A percentile compares a stretch with the other conserved stretches of the same genome.
Evolutionary conservation across 2,329 filamentous ascomycete species (phyloP).

Genomic region (Cytospora chrysosperma): DNA sequence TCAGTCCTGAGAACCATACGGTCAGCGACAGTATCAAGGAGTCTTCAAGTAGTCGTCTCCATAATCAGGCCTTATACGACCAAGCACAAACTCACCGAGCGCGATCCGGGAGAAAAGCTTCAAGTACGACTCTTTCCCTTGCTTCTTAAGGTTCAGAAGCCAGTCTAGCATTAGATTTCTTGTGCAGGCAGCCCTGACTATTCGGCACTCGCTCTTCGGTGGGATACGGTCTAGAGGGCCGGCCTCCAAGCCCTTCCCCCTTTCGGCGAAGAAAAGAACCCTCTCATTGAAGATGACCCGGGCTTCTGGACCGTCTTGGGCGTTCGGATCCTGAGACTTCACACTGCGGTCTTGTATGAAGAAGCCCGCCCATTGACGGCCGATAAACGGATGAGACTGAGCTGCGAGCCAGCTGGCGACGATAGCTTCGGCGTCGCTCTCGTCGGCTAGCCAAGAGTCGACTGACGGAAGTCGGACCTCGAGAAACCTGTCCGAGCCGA

Average conservation of each 20-base stretch:
- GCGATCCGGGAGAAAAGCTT: constrained; percentile 61
- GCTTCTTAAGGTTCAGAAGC: constrained; percentile 48
- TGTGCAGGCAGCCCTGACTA: neutral
- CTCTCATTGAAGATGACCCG: constrained; percentile 40
- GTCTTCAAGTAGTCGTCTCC: neutral
- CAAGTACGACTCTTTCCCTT: constrained; percentile 44
- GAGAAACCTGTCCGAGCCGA: constrained; percentile 59
- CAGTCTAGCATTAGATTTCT: constrained; percentile 47
- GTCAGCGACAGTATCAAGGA: neutral
- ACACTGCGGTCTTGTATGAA: constrained; percentile 39
- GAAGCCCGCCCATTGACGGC: constrained; percentile 49
- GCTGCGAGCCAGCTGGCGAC: constrained; percentile 43
- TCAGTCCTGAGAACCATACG: constrained; percentile 43
- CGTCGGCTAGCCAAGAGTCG: constrained; percentile 33
- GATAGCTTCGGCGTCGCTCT: constrained; percentile 32
- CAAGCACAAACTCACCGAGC: constrained; percentile 43
- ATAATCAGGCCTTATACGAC: neutral
- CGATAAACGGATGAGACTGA: constrained; percentile 43
- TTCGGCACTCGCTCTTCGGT: constrained; percentile 33
- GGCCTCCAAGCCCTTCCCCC: constrained; percentile 44
- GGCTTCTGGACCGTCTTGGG: constrained; percentile 30
- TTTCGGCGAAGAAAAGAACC: constrained; percentile 55
- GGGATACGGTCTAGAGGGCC: too few relatives aligned
- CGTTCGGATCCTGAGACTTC: constrained; percentile 40
- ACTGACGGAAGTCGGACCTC: constrained; percentile 51